These are phyloP conservation scores for Beauveria asiatica DNA, from an alignment of 2,329 filamentous ascomycete genomes.

Conservation along the genomic window DNA sequence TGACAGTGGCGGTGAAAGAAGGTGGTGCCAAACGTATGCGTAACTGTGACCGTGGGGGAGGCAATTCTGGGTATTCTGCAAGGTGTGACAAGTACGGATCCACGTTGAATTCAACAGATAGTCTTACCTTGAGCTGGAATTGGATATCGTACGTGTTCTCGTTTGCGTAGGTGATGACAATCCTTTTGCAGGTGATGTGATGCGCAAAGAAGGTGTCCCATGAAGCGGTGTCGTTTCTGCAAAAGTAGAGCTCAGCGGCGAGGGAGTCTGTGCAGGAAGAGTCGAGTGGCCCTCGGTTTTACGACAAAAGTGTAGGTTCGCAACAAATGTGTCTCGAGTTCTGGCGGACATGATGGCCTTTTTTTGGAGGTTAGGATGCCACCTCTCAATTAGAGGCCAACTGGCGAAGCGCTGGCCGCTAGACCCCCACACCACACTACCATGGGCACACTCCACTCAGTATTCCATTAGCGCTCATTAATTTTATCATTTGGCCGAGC, in stretches of 20 bases:
- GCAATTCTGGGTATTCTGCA: background rate
- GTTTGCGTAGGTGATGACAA: background rate
- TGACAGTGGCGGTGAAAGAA: background rate
- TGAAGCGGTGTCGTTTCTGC: background rate
- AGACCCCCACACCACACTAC: background rate
- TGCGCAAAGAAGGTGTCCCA: background rate
- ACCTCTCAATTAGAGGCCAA: constrained; percentile 9
- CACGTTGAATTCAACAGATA: background rate
- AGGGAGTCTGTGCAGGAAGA: background rate
- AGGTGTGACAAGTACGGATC: background rate
- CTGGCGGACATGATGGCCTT: background rate
- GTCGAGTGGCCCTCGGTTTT: background rate
- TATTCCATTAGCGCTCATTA: constrained; percentile 6
- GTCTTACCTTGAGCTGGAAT: background rate
- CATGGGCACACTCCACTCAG: background rate
- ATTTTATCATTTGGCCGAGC: background rate
- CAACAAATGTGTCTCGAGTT: constrained; percentile 8
- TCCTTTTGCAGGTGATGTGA: background rate
- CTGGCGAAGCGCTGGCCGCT: constrained; percentile 5
- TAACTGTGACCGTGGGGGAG: background rate
- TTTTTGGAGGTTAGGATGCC: constrained; percentile 9
- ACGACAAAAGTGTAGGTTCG: constrained; percentile 7
- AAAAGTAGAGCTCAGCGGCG: background rate
- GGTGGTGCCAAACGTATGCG: background rate
- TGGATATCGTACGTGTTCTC: background rate